Base-by-base conservation (phyloP, 768 basidiomycete genomes). In the Lentinus tigrinus region DNA sequence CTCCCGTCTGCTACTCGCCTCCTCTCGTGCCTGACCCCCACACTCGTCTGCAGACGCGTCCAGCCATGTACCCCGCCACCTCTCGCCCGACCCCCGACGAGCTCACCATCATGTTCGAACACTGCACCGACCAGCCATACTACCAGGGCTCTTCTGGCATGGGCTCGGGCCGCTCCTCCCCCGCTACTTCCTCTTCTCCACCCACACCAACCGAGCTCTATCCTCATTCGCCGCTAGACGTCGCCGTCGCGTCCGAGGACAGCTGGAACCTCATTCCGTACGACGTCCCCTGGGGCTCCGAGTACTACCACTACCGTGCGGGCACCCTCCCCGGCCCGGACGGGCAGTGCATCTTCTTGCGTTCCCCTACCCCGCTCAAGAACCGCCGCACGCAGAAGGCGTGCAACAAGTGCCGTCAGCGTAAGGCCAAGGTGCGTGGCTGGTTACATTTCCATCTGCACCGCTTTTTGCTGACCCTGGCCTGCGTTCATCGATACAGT, bases 201-300 rank as follows among this genome's bases (percentile, higher is more conserved):
- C 21, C 47, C 44, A 58, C 56, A 8, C 56, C 61, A 19, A 23
- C 47, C 3, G 50, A 57, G 16, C 52, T 14, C 43, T 48, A n/a
- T n/a, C 19, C 51, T 9, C 40, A 27, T 16, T 50, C 16, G 11
- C 38, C 51, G 11, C 52, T 56, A 4, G 59, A 60, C 28, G 34
- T 16, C 36, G 47, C 54, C 1, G 37, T 54, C 31, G 38, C 53
- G 11, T 42, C 55, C 23, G 60, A 61, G 26, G 71, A 72, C 31
- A 63, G 65, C 39, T 76, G 75, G 75, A 72, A 75, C 51, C 70
- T 76, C 49, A 69, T 74, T 43, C 73, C 74, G 6, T 76, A 76
- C 63, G 67, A 76, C 60, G 70, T 76, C 17, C 72, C 75, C 1
- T 75, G 75, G 74, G 75, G 75, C 8, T 58, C 63, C 31, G 68